Percentiles rank a stretch among this genome's conserved stretches.
These are phyloP conservation scores for Arachnomyces sp. DNA, from an alignment of 2,329 filamentous ascomycete genomes.

Conservation along the genomic window DNA sequence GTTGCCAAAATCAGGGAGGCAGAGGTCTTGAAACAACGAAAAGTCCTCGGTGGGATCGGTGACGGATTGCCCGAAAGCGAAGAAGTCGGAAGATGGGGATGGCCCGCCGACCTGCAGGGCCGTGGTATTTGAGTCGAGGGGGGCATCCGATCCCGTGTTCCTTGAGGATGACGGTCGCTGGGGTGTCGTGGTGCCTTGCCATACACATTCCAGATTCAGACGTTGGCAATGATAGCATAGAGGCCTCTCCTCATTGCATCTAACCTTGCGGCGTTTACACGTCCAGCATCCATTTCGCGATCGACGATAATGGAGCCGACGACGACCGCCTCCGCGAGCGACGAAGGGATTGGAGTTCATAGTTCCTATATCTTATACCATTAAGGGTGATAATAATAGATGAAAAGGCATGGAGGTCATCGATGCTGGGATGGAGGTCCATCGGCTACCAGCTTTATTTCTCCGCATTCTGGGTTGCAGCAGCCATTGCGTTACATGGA, in stretches of 20 bases:
- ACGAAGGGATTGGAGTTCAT: no score
- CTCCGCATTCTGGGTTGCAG: no score
- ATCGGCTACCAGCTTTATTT: no score
- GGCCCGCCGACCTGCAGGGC: background rate
- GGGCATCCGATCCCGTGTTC: no score
- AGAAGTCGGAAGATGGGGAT: background rate
- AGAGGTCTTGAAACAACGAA: constrained; percentile 1
- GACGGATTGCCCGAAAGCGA: constrained; percentile 1
- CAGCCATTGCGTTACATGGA: no score
- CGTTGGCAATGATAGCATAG: constrained; percentile 3
- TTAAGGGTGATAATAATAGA: no score
- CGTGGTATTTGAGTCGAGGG: background rate
- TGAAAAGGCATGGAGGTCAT: no score
- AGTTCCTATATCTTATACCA: no score
- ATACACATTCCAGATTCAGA: constrained; percentile 3
- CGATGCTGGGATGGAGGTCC: no score
- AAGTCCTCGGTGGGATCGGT: constrained; percentile 1
- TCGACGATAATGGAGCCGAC: no score
- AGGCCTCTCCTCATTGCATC: constrained; percentile 3
- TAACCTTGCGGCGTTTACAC: constrained; percentile 3
- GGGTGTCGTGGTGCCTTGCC: constrained; percentile 1
- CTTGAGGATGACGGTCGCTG: background rate
- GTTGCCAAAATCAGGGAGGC: background rate
- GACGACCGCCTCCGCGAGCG: no score
- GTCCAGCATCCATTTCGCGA: no score